Conservation (phyloP, 2,329 filamentous ascomycete genomes). For the Drechslerella coelobrocha region DNA sequence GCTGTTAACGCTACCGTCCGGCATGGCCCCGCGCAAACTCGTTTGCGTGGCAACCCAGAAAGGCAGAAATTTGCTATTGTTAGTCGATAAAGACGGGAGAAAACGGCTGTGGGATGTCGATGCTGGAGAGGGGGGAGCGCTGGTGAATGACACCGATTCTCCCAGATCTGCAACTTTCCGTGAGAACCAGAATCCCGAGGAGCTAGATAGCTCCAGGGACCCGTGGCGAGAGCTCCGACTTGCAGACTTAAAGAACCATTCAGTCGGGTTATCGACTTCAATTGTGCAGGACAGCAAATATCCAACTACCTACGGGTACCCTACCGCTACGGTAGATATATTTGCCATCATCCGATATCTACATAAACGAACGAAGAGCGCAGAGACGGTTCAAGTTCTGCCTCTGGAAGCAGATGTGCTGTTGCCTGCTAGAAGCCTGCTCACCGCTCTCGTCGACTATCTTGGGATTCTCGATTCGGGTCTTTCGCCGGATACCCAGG, state of each 20-base stretch:
- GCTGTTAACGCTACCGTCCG: conserved; percentile 39
- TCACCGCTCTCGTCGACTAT: conserved; percentile 38
- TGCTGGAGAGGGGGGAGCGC: conserved; percentile 19
- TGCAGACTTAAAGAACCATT: conserved; percentile 5
- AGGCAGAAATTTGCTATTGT: conserved; percentile 50
- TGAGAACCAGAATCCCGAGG: conserved; percentile 14
- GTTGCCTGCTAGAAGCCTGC: conserved; percentile 39
- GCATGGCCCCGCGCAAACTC: conserved; percentile 39
- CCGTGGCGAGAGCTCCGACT: conserved; percentile 44
- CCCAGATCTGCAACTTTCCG: conserved; percentile 36
- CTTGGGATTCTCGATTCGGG: conserved; percentile 7
- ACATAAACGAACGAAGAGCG: conserved; percentile 19
- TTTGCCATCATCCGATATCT: conserved; percentile 43
- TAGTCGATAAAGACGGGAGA: conserved; percentile 36
- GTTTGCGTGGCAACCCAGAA: conserved; percentile 52
- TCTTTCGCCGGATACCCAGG: neutral
- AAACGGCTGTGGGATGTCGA: conserved; percentile 49
- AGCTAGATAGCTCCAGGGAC: conserved; percentile 40
- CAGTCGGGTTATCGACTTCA: conserved; percentile 8
- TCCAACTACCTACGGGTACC: conserved; percentile 39
- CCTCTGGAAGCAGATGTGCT: conserved; percentile 26
- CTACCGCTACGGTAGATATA: conserved; percentile 41
- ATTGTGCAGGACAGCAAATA: conserved; percentile 37
- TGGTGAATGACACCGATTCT: conserved; percentile 35
- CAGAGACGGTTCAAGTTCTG: conserved; percentile 14